Conservation (phyloP, 106 monocot species). For the Hemerocallis citrina region DNA sequence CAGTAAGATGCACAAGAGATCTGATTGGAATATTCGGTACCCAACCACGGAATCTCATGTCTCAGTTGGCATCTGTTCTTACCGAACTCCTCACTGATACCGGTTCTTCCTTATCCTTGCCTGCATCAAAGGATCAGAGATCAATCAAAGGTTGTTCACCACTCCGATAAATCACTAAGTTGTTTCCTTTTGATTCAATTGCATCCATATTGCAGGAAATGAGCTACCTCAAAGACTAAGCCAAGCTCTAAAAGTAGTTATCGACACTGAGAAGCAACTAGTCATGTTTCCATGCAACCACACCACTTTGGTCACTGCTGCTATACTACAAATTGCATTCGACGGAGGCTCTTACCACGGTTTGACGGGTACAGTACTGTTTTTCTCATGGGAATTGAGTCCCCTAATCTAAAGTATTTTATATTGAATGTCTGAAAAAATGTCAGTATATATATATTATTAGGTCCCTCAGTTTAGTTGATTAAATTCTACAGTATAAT, state of each 20-base stretch:
- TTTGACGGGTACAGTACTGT: not conserved
- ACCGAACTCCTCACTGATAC: slow-evolving; percentile 7
- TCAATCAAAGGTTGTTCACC: not conserved
- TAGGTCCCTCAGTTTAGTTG: no score
- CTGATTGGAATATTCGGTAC: slow-evolving; percentile 11
- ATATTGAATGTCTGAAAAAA: no score
- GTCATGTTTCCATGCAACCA: slow-evolving; percentile 5
- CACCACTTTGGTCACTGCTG: slow-evolving; percentile 9
- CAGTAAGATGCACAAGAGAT: slow-evolving; percentile 13
- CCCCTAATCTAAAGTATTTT: not conserved
- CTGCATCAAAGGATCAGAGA: slow-evolving; percentile 1
- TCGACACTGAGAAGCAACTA: slow-evolving; percentile 22
- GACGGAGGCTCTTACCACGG: not conserved
- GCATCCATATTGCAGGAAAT: slow-evolving; percentile 1
- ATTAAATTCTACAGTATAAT: no score
- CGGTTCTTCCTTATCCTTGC: not conserved
- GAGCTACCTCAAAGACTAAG: slow-evolving; percentile 4
- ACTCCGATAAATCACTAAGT: not conserved
- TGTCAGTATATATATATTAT: no score
- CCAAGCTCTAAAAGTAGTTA: slow-evolving; percentile 7
- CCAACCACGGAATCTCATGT: slow-evolving; percentile 3
- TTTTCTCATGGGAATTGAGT: not conserved
- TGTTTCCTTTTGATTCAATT: not conserved
- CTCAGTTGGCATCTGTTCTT: slow-evolving; percentile 13
- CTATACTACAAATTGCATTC: slow-evolving; percentile 16